Base-by-base conservation (phyloP, 2,329 filamentous ascomycete species). In the Fusarium newnesense region DNA sequence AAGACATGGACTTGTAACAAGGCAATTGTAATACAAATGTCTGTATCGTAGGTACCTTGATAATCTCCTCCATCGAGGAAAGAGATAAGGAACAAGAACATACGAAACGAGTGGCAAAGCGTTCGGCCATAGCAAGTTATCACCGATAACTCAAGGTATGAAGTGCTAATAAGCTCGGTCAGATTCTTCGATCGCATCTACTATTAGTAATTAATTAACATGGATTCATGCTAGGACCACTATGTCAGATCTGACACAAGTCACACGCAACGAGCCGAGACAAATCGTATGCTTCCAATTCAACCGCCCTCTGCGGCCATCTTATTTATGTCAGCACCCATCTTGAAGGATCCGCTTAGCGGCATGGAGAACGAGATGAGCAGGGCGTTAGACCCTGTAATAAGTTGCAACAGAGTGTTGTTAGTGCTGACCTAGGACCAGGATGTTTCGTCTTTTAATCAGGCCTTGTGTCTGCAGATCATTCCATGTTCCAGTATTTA, bases 401-500 rank as follows among this genome's bases (percentile, higher is more conserved):
- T 21, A n/a, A 26, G 57, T 40, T 36, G 42, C 34, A 46, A 52
- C 53, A 26, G 39, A 32, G 28, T 16, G 24, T 40, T 53, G 19
- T 69, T 69, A 69, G 66, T 47, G 67, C 67, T 69, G 61, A 69
- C 66, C 42, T 19, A 32, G n/a, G 24, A 30, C 34, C 36, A 56
- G 53, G 59, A 49, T 54, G 37, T 26, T 32, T 69, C 26, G 26
- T 32, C 65, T 34, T 34, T 34, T 28, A 47, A 28, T 53, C 40
- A 59, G 26, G 46, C 16, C 30, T 47, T 49, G 40, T 24, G 13
- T 34, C 26, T 21, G 46, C 24, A 56, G 46, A 59, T 67, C 39
- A 21, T 46, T 12, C 28, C 7, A 40, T 53, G 26, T 36, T 37
- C 12, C 40, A 61, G 7, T 44, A 69, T 59, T 53, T 60, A 47